A percentile compares a stretch with the other conserved stretches of the same genome.
Conservation (phyloP, 2,329 filamentous ascomycete species). For the Chaetomiaceae sp. region DNA sequence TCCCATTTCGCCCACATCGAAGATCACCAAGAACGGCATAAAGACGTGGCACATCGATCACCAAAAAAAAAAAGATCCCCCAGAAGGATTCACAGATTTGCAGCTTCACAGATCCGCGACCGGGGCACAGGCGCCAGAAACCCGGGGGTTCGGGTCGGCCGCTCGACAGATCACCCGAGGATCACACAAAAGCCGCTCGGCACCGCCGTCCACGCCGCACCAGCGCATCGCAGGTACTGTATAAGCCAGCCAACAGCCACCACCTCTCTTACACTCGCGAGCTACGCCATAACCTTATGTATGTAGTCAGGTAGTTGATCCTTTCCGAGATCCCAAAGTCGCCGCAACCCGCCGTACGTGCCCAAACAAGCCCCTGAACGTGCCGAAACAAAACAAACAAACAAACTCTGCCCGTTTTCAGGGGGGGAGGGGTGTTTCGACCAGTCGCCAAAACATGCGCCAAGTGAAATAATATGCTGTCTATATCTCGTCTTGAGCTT, state of each 20-base stretch:
- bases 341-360: conserved; percentile 2
- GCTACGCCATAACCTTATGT: too few relatives aligned
- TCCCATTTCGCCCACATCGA: too few relatives aligned
- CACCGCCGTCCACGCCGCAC: conserved; percentile 1
- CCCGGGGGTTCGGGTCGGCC: conserved; percentile 9
- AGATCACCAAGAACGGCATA: too few relatives aligned
- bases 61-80: too few relatives aligned
- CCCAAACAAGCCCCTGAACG: background rate
- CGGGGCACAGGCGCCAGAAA: too few relatives aligned
- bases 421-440: too few relatives aligned
- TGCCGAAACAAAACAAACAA: background rate
- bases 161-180: background rate
- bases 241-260: background rate
- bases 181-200: background rate
- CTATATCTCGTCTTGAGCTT: too few relatives aligned
- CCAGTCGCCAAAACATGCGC: too few relatives aligned
- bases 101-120: background rate
- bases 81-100: background rate
- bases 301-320: too few relatives aligned
- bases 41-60: background rate
- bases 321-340: too few relatives aligned
- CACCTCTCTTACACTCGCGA: background rate
- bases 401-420: too few relatives aligned
- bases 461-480: too few relatives aligned
- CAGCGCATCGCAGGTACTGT: background rate